Evolutionary conservation across 192 early-diverging fungal genomes (phyloP), one percentile per base, ranked within the genome.

Genomic region (Coemansia sp.): DNA sequence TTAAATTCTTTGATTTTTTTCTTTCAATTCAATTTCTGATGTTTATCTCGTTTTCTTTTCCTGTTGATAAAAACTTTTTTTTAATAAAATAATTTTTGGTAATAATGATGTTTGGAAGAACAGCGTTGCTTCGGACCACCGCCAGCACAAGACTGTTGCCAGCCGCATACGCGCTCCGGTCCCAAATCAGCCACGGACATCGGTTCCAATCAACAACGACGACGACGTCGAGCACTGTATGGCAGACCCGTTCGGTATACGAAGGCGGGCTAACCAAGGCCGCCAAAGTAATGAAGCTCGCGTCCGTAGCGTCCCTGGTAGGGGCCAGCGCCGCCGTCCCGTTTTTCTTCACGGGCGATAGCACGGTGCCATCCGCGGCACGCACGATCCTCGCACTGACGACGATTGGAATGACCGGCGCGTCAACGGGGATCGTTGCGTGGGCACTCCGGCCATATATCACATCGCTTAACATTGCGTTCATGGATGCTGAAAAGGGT

Each of bases 261-360:
- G 60, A 72, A 24, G 76, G 76, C 9, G 58, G 62, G 22, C 45
- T 79, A 6, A n/a, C 62, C 28, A 72, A 72, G 22, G 69, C 65
- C 0, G 76, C 76, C 24, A 55, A 56, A 11, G 53, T 79, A 30
- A 79, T 79, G 76, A 79, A 79, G 29, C 54, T 79, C 12, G 76
- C 76, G 0, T 79, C 76, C 0, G 60, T 79, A 1, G 65, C 76
- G 0, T 79, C 76, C 1, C 38, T 79, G 2, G 66, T 79, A 1
- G 76, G 76, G 0, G 76, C 69, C 1, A 52, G 55, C 9, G 69
- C 69, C 18, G 76, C 76, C 3, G 52, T 79, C 4, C 76, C 76
- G 14, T 62, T 79, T 12, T 79, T 72, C 48, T 79, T 79, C 30
- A 24, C 59, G 5, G 76, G 61, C 14, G 52, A 68, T 22, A 79